phyloP scores from a whole-genome alignment of 768 basidiomycete genomes.

The Suillus spraguei region DNA sequence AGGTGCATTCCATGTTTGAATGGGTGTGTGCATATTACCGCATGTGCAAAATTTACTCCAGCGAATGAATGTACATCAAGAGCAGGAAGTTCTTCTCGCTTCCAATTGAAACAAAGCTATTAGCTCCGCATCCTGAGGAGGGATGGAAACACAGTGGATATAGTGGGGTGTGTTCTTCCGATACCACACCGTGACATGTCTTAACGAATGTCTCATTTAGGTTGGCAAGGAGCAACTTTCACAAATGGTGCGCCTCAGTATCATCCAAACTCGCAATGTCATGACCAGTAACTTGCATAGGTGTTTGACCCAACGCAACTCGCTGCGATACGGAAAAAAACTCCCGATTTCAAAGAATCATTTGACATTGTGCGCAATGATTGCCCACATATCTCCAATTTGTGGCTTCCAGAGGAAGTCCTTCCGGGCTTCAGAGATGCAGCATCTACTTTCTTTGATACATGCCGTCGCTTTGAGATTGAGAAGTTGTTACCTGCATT shows the following conservation, averaged over 20 bases:
- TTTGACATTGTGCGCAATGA: conserved; percentile 56
- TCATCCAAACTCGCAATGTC: not conserved
- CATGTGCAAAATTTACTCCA: conserved; percentile 6
- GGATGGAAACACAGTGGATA: conserved; percentile 49
- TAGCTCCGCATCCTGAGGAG: conserved; percentile 48
- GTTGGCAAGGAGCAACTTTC: conserved; percentile 44
- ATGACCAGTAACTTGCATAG: conserved; percentile 15
- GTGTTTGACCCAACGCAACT: conserved; percentile 36
- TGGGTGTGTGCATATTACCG: conserved; percentile 36
- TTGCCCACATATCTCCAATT: conserved; percentile 47
- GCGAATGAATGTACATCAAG: conserved; percentile 23
- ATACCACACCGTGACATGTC: too few relatives aligned
- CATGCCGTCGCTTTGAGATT: conserved; percentile 38
- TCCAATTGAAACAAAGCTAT: conserved; percentile 40
- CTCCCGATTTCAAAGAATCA: conserved; percentile 51
- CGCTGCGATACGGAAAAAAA: conserved; percentile 29
- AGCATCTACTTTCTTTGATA: conserved; percentile 52
- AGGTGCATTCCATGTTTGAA: conserved; percentile 43
- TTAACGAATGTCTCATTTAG: conserved; percentile 21
- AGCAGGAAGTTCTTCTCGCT: conserved; percentile 42
- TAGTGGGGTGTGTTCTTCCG: conserved; percentile 20
- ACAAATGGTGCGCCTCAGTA: conserved; percentile 21
- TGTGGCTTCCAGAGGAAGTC: conserved; percentile 55
- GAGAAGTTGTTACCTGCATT: conserved; percentile 47
- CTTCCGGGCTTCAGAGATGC: conserved; percentile 57